Evolutionary conservation across 2,329 filamentous ascomycete genomes (phyloP).

Genomic region (Colletotrichum sublineola): DNA sequence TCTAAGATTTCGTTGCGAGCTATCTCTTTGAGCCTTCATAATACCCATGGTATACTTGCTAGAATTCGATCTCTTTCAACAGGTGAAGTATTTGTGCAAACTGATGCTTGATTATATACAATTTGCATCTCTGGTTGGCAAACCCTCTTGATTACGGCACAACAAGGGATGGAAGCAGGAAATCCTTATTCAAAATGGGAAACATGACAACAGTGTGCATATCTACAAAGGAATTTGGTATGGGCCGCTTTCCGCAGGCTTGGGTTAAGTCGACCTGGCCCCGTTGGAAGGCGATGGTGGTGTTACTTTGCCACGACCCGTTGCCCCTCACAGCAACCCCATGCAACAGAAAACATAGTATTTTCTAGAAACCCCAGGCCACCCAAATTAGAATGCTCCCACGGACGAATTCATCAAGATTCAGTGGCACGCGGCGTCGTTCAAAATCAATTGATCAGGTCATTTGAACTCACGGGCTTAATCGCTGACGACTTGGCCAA

Average conservation of each 20-base stretch:
- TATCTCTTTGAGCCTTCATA: neutral
- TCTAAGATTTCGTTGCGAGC: neutral
- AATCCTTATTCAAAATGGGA: neutral
- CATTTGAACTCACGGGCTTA: neutral
- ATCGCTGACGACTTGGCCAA: neutral
- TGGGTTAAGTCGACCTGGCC: neutral
- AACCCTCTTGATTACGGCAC: neutral
- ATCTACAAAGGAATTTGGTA: neutral
- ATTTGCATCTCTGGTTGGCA: neutral
- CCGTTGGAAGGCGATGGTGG: constrained; percentile 12
- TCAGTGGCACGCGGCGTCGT: neutral
- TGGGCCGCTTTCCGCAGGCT: neutral
- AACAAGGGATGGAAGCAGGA: too few relatives aligned
- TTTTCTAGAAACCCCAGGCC: neutral
- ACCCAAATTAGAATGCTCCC: neutral
- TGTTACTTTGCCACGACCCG: constrained; percentile 8
- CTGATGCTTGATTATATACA: neutral
- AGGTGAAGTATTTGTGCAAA: neutral
- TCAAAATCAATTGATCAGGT: too few relatives aligned
- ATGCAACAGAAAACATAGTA: constrained; percentile 9
- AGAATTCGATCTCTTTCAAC: neutral
- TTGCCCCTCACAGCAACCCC: constrained; percentile 24
- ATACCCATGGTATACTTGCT: neutral
- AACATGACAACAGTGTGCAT: neutral
- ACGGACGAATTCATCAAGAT: too few relatives aligned